These are phyloP conservation scores for Athelia sp. DNA, from an alignment of 1,284 basidiomycete genomes.

Conservation along the genomic window DNA sequence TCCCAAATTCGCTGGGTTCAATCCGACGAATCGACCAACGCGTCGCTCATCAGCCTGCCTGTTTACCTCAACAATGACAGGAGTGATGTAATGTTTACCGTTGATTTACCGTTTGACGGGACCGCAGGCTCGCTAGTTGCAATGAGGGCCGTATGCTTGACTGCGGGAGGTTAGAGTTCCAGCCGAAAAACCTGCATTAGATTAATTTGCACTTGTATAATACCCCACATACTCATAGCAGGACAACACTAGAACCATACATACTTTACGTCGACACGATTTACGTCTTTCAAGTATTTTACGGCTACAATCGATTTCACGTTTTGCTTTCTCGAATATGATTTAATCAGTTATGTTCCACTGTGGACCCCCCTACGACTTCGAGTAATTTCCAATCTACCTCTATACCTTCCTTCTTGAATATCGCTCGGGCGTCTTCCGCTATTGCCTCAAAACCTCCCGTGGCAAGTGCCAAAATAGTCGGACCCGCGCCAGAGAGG, in stretches of 20 bases:
- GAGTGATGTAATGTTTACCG: conserved; percentile 84
- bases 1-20: conserved; percentile 88
- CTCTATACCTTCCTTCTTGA: conserved; percentile 66
- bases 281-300: not conserved
- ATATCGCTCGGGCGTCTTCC: conserved; percentile 73
- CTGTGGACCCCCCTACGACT: conserved; percentile 52
- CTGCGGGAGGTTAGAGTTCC: conserved; percentile 52
- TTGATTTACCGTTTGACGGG: conserved; percentile 72
- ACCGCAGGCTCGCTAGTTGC: conserved; percentile 64
- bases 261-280: not conserved
- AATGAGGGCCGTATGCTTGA: conserved; percentile 79
- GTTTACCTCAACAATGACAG: conserved; percentile 92
- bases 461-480: conserved; percentile 95
- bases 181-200: conserved; percentile 7
- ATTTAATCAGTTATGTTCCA: conserved; percentile 11
- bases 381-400: conserved; percentile 80
- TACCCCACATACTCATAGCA: conserved; percentile 15
- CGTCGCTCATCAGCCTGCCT: conserved; percentile 69
- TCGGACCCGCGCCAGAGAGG: conserved; percentile 96
- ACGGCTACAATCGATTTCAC: not conserved
- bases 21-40: conserved; percentile 39
- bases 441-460: conserved; percentile 80
- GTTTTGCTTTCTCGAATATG: not conserved
- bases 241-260: too few relatives aligned
- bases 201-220: conserved; percentile 8